A percentile compares a stretch with the other conserved stretches of the same genome.
phyloP scores from a whole-genome alignment of 2,329 filamentous ascomycete genomes.

The Colletotrichum costaricense region DNA sequence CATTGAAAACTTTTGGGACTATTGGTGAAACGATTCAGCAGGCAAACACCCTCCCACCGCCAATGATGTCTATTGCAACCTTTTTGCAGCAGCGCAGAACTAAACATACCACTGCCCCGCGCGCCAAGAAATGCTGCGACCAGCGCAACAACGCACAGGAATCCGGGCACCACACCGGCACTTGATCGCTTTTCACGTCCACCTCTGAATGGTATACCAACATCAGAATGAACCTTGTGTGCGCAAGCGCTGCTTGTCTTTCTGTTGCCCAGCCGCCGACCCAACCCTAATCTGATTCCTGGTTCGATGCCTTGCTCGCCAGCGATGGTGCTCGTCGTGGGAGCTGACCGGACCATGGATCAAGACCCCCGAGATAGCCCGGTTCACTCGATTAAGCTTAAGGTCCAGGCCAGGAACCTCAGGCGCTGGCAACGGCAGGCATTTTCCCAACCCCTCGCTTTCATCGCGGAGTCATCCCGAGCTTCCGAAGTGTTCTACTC shows the following conservation, averaged over 20 bases:
- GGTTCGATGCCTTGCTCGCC: neutral
- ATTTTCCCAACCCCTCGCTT: neutral
- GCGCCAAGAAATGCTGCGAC: conserved; percentile 16
- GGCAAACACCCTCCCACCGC: neutral
- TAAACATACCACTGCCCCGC: conserved; percentile 20
- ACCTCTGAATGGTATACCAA: neutral
- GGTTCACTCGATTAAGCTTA: neutral
- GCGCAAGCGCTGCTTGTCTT: neutral
- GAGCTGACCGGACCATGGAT: neutral
- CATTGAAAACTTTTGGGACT: neutral
- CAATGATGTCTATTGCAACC: conserved; percentile 1
- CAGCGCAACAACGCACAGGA: conserved; percentile 13
- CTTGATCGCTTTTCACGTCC: neutral
- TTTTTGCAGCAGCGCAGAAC: neutral
- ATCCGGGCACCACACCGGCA: neutral
- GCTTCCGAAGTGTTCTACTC: neutral
- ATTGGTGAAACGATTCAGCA: neutral
- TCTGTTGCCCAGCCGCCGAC: conserved; percentile 7
- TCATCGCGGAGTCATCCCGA: too few relatives aligned
- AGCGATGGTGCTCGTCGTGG: neutral
- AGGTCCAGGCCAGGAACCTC: neutral
- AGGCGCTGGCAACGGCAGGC: neutral
- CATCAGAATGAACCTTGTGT: neutral
- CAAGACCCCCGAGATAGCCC: neutral
- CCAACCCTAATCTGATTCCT: neutral